phyloP scores from a whole-genome alignment of 495 filamentous ascomycete genomes.

The Lasiosphaeria ovina region DNA sequence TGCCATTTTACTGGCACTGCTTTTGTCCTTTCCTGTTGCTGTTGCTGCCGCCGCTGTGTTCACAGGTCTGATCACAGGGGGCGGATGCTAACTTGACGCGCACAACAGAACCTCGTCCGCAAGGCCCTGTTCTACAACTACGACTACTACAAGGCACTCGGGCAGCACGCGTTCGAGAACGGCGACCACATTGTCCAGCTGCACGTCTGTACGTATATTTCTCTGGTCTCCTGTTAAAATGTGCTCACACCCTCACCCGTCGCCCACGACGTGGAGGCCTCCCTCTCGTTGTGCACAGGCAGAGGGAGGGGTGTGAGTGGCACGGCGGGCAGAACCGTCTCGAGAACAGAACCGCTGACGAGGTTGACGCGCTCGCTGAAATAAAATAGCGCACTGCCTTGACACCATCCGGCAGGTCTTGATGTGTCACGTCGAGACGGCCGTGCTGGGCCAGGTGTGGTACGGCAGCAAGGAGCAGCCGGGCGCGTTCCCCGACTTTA shows the following conservation, averaged over 20 bases:
- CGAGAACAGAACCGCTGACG: too few relatives aligned
- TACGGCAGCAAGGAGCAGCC: constrained; percentile 31
- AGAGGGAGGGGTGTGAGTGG: too few relatives aligned
- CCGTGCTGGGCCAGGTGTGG: constrained; percentile 55
- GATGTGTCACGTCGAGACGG: constrained; percentile 55
- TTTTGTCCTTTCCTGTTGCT: neutral
- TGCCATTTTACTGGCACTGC: neutral
- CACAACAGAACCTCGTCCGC: constrained; percentile 48
- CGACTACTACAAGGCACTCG: constrained; percentile 50
- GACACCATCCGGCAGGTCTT: constrained; percentile 56
- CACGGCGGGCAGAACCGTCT: too few relatives aligned
- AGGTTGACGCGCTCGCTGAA: too few relatives aligned
- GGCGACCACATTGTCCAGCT: constrained; percentile 46
- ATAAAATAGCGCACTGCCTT: constrained; percentile 45
- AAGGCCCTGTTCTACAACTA: constrained; percentile 57
- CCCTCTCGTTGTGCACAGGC: too few relatives aligned
- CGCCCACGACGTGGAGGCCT: too few relatives aligned
- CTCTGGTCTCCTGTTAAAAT: neutral
- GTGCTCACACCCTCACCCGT: too few relatives aligned
- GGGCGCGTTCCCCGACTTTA: constrained; percentile 53
- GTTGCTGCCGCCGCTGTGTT: neutral
- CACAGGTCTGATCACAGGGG: too few relatives aligned
- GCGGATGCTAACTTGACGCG: neutral
- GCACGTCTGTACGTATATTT: constrained; percentile 39
- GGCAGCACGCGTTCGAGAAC: constrained; percentile 50